phyloP scores from a whole-genome alignment of 352 stramenopile genomes.

The Phytopythium aichiense region DNA sequence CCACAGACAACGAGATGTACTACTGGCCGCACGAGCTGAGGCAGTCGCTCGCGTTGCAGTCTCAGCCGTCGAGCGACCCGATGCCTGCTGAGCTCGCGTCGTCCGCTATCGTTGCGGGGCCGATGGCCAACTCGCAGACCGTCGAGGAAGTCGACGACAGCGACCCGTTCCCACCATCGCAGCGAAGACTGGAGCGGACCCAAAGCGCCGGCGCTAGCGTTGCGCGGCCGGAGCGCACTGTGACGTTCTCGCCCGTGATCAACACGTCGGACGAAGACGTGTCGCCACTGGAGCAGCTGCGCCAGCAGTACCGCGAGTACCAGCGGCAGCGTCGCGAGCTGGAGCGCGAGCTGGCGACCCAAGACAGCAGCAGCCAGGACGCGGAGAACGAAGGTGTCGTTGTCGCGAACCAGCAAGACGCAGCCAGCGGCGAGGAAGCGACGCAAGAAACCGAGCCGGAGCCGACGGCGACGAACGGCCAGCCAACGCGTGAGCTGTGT shows the following conservation, averaged over 20 bases:
- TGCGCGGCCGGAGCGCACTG: neutral
- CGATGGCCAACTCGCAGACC: neutral
- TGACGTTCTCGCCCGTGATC: neutral
- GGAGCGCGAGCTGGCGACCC: neutral
- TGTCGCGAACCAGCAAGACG: neutral
- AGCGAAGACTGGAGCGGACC: neutral
- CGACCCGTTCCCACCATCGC: constrained; percentile 6
- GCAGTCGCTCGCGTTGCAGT: constrained; percentile 9
- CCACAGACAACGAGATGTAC: constrained; percentile 18
- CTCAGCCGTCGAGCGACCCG: constrained; percentile 7
- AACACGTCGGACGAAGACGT: constrained; percentile 5
- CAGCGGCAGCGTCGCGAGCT: constrained; percentile 2
- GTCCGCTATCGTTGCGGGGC: neutral
- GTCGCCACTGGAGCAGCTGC: constrained; percentile 6
- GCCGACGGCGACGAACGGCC: neutral
- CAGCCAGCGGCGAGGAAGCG: neutral
- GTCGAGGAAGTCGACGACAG: neutral
- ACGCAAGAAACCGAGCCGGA: neutral
- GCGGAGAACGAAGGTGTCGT: neutral
- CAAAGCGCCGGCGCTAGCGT: neutral
- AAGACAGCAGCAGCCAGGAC: neutral
- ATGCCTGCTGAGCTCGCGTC: neutral
- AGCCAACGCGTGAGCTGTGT: constrained; percentile 24
- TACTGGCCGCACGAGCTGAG: constrained; percentile 36
- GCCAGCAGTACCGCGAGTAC: constrained; percentile 6